Conservation (phyloP, 352 stramenopile species). For the Phytopythium ostracodes region DNA sequence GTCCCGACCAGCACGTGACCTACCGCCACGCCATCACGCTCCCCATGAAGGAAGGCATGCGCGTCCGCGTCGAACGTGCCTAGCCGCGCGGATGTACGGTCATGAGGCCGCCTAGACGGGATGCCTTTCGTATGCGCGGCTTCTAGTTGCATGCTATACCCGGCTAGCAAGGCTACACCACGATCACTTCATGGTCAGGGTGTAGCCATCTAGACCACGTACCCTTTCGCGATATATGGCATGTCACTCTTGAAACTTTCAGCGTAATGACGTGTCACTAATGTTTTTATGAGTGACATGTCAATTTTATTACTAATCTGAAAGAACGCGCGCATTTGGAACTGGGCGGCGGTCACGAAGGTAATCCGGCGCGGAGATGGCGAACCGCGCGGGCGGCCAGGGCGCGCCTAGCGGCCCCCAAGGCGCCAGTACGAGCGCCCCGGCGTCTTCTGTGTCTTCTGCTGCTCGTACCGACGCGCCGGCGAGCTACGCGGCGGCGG, state of each 20-base stretch:
- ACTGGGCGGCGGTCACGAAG: too few species aligned
- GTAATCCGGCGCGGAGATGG: neutral
- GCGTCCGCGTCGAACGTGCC: neutral
- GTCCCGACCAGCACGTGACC: conserved; percentile 20
- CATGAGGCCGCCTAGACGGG: too few species aligned
- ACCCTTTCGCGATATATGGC: too few species aligned
- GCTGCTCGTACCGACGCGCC: neutral
- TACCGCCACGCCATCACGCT: conserved; percentile 32
- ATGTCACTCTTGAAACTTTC: neutral
- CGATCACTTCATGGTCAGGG: too few species aligned
- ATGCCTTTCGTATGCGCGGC: too few species aligned
- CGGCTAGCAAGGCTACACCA: too few species aligned
- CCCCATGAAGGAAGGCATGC: conserved; percentile 22
- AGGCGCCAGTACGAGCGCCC: neutral
- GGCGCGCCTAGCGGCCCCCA: neutral
- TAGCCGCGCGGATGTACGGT: neutral
- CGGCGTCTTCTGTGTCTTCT: neutral
- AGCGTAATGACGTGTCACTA: too few species aligned
- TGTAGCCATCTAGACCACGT: too few species aligned
- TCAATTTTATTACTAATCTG: neutral
- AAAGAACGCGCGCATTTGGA: neutral
- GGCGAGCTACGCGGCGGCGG: neutral
- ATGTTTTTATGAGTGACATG: too few species aligned
- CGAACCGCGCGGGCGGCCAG: neutral
- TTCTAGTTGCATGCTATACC: too few species aligned